These are phyloP conservation scores for Williopsis jadinii DNA, from an alignment of 1,139 yeast species.

Conservation along the genomic window DNA sequence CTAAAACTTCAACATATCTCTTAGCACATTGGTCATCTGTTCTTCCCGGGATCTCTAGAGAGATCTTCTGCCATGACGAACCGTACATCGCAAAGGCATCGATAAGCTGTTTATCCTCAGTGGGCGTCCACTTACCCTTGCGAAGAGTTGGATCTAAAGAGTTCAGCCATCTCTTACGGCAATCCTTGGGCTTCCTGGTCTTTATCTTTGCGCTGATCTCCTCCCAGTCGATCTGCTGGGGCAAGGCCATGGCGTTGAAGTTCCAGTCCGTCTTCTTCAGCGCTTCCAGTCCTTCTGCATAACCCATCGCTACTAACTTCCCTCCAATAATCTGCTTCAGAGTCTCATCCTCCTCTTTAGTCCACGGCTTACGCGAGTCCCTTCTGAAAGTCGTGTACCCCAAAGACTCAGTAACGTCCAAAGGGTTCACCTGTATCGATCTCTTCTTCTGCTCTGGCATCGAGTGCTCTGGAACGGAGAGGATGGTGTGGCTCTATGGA, in stretches of 20 bases:
- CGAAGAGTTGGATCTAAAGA: conserved; percentile 76
- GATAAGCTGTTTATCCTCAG: conserved; percentile 64
- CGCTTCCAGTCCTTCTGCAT: conserved; percentile 25
- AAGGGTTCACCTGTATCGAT: conserved; percentile 45
- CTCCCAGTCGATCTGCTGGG: conserved; percentile 59
- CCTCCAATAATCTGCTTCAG: conserved; percentile 35
- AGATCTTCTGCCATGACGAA: conserved; percentile 81
- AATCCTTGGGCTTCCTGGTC: conserved; percentile 56
- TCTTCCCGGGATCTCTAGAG: conserved; percentile 69
- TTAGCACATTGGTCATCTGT: conserved; percentile 96
- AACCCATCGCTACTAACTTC: conserved; percentile 25
- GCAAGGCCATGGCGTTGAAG: conserved; percentile 22
- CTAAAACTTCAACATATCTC: conserved; percentile 81
- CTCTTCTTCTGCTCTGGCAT: conserved; percentile 10
- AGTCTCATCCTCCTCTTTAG: conserved; percentile 51
- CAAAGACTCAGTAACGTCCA: conserved; percentile 64
- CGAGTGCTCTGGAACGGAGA: no score
- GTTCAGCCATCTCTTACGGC: conserved; percentile 70
- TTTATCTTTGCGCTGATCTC: conserved; percentile 41
- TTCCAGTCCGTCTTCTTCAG: conserved; percentile 24
- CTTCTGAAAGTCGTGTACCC: conserved; percentile 70
- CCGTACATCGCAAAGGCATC: conserved; percentile 65
- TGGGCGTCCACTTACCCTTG: conserved; percentile 86
- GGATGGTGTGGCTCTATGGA: no score
- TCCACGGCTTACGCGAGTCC: conserved; percentile 61